Conservation (phyloP, 805 yeast genomes). For the Lipomyces lipofer region DNA sequence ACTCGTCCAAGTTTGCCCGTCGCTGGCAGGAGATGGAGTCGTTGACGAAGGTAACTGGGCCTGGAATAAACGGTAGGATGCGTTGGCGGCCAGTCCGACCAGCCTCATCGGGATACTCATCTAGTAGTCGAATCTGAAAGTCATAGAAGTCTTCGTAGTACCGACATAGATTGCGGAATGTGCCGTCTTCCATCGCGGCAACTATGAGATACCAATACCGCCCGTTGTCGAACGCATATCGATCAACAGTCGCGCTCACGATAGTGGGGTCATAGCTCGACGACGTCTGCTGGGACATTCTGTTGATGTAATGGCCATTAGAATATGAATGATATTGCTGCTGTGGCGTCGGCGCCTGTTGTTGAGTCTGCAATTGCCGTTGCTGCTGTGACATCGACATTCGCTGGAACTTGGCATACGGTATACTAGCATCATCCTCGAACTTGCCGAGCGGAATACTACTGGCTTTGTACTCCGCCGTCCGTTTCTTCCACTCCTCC, state of each 20-base stretch:
- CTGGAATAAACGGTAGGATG: slow-evolving; percentile 90
- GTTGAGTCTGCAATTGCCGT: slow-evolving; percentile 5
- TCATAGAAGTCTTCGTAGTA: slow-evolving; percentile 96
- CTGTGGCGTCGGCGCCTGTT: neutral
- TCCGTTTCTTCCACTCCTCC: slow-evolving; percentile 90
- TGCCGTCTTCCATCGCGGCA: slow-evolving; percentile 69
- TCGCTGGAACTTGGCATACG: slow-evolving; percentile 22
- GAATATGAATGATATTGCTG: slow-evolving; percentile 10
- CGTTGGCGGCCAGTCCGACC: slow-evolving; percentile 80
- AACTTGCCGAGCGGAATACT: slow-evolving; percentile 70
- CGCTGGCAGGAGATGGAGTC: slow-evolving; percentile 65
- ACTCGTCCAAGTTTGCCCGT: slow-evolving; percentile 55
- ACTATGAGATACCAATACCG: slow-evolving; percentile 83
- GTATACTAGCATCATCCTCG: slow-evolving; percentile 40
- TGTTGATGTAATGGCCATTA: slow-evolving; percentile 4
- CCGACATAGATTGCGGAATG: slow-evolving; percentile 70
- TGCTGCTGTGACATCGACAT: slow-evolving; percentile 10
- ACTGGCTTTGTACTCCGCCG: slow-evolving; percentile 89
- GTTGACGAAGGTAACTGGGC: slow-evolving; percentile 88
- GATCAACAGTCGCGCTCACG: slow-evolving; percentile 71
- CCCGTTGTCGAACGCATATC: slow-evolving; percentile 77
- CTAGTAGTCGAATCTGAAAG: slow-evolving; percentile 79
- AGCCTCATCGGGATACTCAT: slow-evolving; percentile 87
- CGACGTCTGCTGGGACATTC: slow-evolving; percentile 10
- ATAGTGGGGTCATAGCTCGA: slow-evolving; percentile 40